These are phyloP conservation scores for Penicillium soppii DNA, from an alignment of 495 filamentous ascomycete genomes.

Conservation along the genomic window DNA sequence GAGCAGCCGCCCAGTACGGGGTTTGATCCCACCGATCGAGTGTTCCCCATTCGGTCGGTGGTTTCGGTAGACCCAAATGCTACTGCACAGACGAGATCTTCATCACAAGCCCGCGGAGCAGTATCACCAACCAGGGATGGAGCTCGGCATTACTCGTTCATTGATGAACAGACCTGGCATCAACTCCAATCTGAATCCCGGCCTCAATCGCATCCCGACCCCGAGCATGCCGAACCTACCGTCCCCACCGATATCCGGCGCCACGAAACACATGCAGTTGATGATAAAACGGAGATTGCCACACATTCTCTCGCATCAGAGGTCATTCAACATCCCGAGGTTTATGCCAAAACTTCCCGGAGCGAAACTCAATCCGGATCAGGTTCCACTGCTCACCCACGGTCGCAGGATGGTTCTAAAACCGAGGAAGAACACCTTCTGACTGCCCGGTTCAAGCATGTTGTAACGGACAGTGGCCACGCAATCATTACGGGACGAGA, in stretches of 20 bases:
- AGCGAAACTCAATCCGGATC: slow-evolving; percentile 10
- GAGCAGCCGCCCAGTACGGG: slow-evolving; percentile 4
- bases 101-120: slow-evolving; percentile 8
- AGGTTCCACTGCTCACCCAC: not conserved
- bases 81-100: slow-evolving; percentile 4
- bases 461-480: slow-evolving; percentile 77
- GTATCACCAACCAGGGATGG: slow-evolving; percentile 25
- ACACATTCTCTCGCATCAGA: slow-evolving; percentile 23
- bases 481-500: slow-evolving; percentile 80
- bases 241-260: slow-evolving; percentile 11
- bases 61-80: slow-evolving; percentile 65
- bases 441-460: slow-evolving; percentile 77
- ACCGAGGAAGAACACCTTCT: slow-evolving; percentile 43
- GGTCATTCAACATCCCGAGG: slow-evolving; percentile 20
- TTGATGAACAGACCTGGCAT: slow-evolving; percentile 32
- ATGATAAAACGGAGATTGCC: slow-evolving; percentile 18
- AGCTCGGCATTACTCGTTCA: slow-evolving; percentile 32
- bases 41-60: slow-evolving; percentile 83
- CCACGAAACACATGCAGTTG: slow-evolving; percentile 10
- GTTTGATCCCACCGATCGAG: slow-evolving; percentile 55
- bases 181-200: slow-evolving; percentile 17
- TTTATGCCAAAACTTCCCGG: slow-evolving; percentile 11
- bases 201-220: not conserved
- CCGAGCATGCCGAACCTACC: slow-evolving; percentile 5
- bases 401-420: slow-evolving; percentile 3